These are phyloP conservation scores for Cadophora sp. DNA, from an alignment of 2,329 filamentous ascomycete species.

Conservation along the genomic window DNA sequence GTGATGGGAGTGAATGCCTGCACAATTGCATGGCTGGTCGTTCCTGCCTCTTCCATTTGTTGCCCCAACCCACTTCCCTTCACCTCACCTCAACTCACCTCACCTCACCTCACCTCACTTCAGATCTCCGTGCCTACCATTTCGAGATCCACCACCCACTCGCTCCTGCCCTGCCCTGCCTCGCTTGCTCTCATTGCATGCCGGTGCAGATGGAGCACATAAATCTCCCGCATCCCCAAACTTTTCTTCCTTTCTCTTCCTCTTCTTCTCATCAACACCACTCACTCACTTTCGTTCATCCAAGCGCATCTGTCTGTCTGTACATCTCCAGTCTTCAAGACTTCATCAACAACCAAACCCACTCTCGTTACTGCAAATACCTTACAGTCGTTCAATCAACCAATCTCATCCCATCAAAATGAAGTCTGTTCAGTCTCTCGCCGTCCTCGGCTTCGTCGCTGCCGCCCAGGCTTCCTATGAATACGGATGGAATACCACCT, in stretches of 20 bases:
- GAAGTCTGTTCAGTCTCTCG: slow-evolving; percentile 40
- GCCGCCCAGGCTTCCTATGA: slow-evolving; percentile 32
- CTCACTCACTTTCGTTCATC: slow-evolving; percentile 15
- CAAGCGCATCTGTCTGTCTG: slow-evolving; percentile 13
- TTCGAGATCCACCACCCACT: not conserved
- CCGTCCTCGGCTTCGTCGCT: slow-evolving; percentile 43
- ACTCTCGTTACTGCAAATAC: slow-evolving; percentile 29
- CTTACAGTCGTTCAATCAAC: slow-evolving; percentile 29
- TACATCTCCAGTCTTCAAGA: slow-evolving; percentile 9
- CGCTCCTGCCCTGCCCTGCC: not conserved
- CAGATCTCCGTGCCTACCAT: too few relatives aligned
- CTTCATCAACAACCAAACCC: slow-evolving; percentile 12
- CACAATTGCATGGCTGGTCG: not conserved
- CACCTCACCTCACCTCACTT: not conserved
- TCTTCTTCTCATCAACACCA: slow-evolving; percentile 6
- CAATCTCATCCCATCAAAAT: slow-evolving; percentile 33
- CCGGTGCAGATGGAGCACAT: not conserved
- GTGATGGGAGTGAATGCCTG: too few relatives aligned
- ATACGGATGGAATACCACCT: slow-evolving; percentile 17
- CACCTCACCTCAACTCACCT: not conserved
- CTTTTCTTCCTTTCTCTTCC: slow-evolving; percentile 6
- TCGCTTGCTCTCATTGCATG: slow-evolving; percentile 5
- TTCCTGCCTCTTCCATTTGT: not conserved
- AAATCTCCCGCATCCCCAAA: slow-evolving; percentile 11
- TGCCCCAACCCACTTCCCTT: not conserved